Evolutionary conservation across 164 flowering plant species (phyloP).

Genomic region (Warburgia ugandensis): DNA sequence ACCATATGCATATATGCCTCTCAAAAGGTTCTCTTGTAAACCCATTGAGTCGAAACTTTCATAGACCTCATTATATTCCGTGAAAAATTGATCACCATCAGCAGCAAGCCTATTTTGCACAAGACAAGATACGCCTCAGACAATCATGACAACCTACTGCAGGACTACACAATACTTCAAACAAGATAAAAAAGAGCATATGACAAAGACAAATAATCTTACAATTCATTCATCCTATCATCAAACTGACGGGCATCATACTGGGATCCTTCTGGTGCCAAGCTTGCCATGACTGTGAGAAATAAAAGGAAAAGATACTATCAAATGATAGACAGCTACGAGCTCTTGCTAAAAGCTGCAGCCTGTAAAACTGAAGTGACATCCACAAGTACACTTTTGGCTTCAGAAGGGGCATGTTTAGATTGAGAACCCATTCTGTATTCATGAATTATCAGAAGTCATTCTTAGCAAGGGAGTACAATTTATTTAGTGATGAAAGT

Average conservation of each 20-base stretch:
- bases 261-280: slow-evolving; percentile 20
- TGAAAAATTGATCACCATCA: slow-evolving; percentile 62
- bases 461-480: no score
- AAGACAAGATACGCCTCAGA: background rate
- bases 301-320: background rate
- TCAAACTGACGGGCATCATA: slow-evolving; percentile 22
- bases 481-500: no score
- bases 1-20: slow-evolving; percentile 87
- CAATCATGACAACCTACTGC: background rate
- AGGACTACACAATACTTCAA: background rate
- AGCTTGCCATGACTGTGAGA: slow-evolving; percentile 10
- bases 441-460: no score
- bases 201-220: background rate
- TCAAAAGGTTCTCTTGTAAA: slow-evolving; percentile 56
- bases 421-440: no score
- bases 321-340: no score
- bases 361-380: no score
- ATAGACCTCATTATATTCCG: slow-evolving; percentile 67
- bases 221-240: slow-evolving; percentile 18
- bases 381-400: no score
- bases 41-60: slow-evolving; percentile 74
- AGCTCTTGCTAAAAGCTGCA: no score
- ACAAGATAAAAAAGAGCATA: background rate
- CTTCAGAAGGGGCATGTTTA: no score
- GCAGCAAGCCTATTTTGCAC: slow-evolving; percentile 27